phyloP scores from a whole-genome alignment of 805 yeast species.

The Yamadazyma philogaea region DNA sequence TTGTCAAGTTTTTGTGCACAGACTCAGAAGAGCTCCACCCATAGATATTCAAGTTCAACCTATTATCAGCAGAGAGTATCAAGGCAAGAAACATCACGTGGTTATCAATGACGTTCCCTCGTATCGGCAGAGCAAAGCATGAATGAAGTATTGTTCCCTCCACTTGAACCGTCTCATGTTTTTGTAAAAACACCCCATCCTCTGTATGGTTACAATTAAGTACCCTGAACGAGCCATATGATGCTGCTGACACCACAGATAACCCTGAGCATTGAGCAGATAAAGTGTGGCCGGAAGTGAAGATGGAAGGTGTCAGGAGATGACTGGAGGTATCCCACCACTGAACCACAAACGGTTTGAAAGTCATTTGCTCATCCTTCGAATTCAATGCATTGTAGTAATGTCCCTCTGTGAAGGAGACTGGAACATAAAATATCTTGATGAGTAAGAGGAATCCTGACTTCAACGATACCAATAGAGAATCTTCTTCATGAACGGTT shows the following conservation, averaged over 20 bases:
- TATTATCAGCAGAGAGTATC: constrained; percentile 33
- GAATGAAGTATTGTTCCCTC: constrained; percentile 41
- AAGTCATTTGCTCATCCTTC: constrained; percentile 18
- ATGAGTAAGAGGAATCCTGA: constrained; percentile 42
- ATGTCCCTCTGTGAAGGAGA: constrained; percentile 25
- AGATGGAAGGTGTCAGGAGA: constrained; percentile 15
- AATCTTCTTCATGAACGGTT: constrained; percentile 30
- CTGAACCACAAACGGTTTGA: constrained; percentile 46
- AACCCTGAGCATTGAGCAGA: constrained; percentile 37
- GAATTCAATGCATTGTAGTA: constrained; percentile 12
- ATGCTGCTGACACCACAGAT: constrained; percentile 37
- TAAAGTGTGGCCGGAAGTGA: constrained; percentile 27
- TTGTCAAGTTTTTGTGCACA: constrained; percentile 26
- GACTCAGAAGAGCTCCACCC: constrained; percentile 41
- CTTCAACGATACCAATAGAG: constrained; percentile 34
- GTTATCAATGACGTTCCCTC: constrained; percentile 19
- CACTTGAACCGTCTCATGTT: constrained; percentile 37
- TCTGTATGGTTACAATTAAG: constrained; percentile 34
- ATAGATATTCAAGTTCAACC: constrained; percentile 36
- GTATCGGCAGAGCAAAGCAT: constrained; percentile 41
- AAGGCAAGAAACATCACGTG: constrained; percentile 35
- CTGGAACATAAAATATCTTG: constrained; percentile 36
- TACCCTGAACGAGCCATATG: constrained; percentile 35
- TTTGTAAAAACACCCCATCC: constrained; percentile 36
- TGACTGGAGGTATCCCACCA: constrained; percentile 42